These are phyloP conservation scores for Lignosus rhinocerotis DNA, from an alignment of 1,284 basidiomycete genomes.

Conservation along the genomic window DNA sequence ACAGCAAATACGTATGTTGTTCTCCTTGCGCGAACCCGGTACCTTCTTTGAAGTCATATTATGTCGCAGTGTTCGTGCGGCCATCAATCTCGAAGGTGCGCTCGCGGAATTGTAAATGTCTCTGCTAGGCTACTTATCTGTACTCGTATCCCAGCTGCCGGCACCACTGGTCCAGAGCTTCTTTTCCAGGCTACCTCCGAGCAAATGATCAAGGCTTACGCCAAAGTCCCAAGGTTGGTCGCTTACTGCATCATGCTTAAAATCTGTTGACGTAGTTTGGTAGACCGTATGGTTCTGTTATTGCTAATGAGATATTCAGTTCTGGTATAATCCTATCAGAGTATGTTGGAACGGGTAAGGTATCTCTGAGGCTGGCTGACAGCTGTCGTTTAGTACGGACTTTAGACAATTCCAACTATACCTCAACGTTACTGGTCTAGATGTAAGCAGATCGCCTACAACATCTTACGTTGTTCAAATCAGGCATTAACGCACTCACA, in stretches of 20 bases:
- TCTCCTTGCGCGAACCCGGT: not conserved
- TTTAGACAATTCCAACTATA: conserved; percentile 95
- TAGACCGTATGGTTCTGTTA: conserved; percentile 87
- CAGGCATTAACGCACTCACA: conserved; percentile 34
- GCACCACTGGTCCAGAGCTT: conserved; percentile 85
- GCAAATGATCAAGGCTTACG: conserved; percentile 93
- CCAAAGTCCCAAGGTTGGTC: conserved; percentile 71
- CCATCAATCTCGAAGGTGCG: conserved; percentile 88
- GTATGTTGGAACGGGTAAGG: conserved; percentile 43
- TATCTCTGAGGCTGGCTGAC: not conserved
- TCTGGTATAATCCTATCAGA: conserved; percentile 92
- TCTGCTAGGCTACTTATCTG: not conserved
- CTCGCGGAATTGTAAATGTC: not conserved
- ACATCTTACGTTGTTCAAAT: not conserved
- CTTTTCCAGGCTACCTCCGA: conserved; percentile 96
- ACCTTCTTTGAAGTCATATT: not conserved
- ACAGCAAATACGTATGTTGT: conserved; percentile 64
- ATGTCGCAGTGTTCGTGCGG: conserved; percentile 72
- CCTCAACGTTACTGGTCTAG: conserved; percentile 82
- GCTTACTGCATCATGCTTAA: not conserved
- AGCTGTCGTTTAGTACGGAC: conserved; percentile 66
- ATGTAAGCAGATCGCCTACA: conserved; percentile 53
- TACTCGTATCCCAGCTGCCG: conserved; percentile 60
- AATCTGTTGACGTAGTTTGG: not conserved
- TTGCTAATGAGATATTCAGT: conserved; percentile 93